Evolutionary conservation across 768 basidiomycete genomes (phyloP), one percentile per base, ranked within the genome.

Genomic region (Suillus brevipes): DNA sequence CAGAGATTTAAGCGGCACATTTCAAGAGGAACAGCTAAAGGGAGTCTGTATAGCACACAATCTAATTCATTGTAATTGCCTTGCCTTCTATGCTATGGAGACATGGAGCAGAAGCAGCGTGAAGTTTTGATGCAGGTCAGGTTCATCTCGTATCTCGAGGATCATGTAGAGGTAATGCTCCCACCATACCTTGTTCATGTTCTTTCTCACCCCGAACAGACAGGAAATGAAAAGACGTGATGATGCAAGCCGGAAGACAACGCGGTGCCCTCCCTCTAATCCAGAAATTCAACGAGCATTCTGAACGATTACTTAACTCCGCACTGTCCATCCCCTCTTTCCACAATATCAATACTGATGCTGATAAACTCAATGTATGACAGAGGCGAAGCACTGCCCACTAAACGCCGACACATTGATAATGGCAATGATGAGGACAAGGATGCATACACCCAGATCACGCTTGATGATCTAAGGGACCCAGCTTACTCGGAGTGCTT

Each of bases 161-260:
- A n/a, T n/a, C n/a, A n/a, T n/a, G n/a, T n/a, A n/a, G n/a, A n/a
- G n/a, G n/a, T n/a, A n/a, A n/a, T n/a, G n/a, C n/a, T n/a, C n/a
- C n/a, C n/a, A n/a, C n/a, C n/a, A n/a, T n/a, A n/a, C n/a, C n/a
- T n/a, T n/a, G n/a, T n/a, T n/a, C n/a, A n/a, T n/a, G n/a, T n/a
- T n/a, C n/a, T n/a, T n/a, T n/a, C n/a, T n/a, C n/a, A n/a, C n/a
- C n/a, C n/a, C n/a, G n/a, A n/a, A n/a, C n/a, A n/a, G n/a, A n/a
- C n/a, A 2, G 93, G 94, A 23, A 97, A 97, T 70, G 87, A 89
- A 68, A 85, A 74, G 97, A 99, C 70, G 74, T 92, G 28, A 99
- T 97, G 1, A 99, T 99, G 97, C 94, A 94, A 74, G 88, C 97
- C 16, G 97, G n/a, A n/a, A n/a, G n/a, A n/a, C n/a, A n/a, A n/a